Base-by-base conservation (phyloP, 371 early-diverging fungal species). In the Syncephalis fuscata region DNA sequence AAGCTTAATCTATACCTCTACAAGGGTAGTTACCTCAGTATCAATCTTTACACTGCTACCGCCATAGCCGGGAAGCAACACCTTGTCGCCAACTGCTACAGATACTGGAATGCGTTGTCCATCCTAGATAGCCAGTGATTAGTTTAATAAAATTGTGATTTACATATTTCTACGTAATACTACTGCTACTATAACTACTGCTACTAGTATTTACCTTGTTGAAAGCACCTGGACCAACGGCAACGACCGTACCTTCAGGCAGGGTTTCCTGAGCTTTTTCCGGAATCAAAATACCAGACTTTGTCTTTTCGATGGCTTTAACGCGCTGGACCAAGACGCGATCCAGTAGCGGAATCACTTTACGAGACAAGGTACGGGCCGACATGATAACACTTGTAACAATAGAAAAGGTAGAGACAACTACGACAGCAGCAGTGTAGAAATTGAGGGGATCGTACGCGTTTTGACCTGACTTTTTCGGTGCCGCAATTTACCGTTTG, bases 251-350 rank as follows among this genome's bases (percentile, higher is more conserved):
- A 48, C 87, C 98, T 66, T 91, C 88, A 73, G 94, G 91, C 50
- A 89, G 64, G 39, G 82, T 60, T 72, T 94, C 95, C 63, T 92
- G 90, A n/a, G 95, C 85, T 75, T 93, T 93, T 64, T 96, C 92
- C 45, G 98, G 98, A 45, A 98, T 89, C 63, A 73, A 84, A 59
- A 98, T 76, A 62, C 98, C 98, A n/a, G 86, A 65, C 27, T 89
- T 83, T 39, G 97, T 96, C 73, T 91, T 76, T 71, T 90, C 82
- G 55, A 80, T 83, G 45, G 96, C 80, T 78, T 97, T 96, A 67
- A 93, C 66, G 52, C 94, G 83, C 70, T 92, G 88, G 56, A 98
- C 77, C 45, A 98, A 82, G 50, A 98, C 89, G 56, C 98, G 88
- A 76, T 96, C 96, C 52, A 93, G 80, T 59, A 96, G 85, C 51